Base-by-base conservation (phyloP, 768 basidiomycete species). In the Porphyrellus cyaneotinctus region DNA sequence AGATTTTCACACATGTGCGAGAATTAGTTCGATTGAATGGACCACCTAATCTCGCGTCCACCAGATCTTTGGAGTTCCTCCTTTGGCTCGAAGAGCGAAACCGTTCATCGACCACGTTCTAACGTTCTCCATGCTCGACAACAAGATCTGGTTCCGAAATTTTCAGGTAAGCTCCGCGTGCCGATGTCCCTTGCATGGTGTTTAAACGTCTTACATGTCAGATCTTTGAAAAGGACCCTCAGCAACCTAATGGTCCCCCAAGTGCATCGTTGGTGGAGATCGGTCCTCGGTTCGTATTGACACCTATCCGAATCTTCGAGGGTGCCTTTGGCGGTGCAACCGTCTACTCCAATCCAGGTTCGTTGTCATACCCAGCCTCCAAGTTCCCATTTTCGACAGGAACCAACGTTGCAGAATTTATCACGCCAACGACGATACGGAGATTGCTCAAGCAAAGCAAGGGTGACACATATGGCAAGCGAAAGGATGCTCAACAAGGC, bases 121-220 rank as follows among this genome's bases (percentile, higher is more conserved):
- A 58, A 94, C 93, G 35, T 98, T 99, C 72, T 97, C 95, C 31
- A 78, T 98, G 49, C 80, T 95, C 28, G 97, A 99, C 76, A 80
- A 81, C 64, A 98, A 97, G 70, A 92, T 98, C 59, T 99, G 97
- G 97, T 98, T 98, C 78, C 84, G 97, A 59, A 98, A 98, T 72
- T 99, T 88, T 76, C 97, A 99, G 81, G 92, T 94, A 52, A 58
- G 75, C 65, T 37, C 54, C 42, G 32, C 23, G 15, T 39, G 33
- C 24, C 33, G 28, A 42, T 33, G 49, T 39, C 15, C 22, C 17
- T 31, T 38, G 35, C 18, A 32, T 20, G 14, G 38, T n/a, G 6
- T 41, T 49, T 6, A 39, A 56, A 38, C 20, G 22, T 9, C n/a
- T 43, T 44, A 39, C 47, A 39, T 18, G n/a, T 23, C 42, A 97